A percentile compares a stretch with the other conserved stretches of the same genome.
phyloP scores from a whole-genome alignment of 2,329 filamentous ascomycete species.

The Cadophora luteo-olivacea region DNA sequence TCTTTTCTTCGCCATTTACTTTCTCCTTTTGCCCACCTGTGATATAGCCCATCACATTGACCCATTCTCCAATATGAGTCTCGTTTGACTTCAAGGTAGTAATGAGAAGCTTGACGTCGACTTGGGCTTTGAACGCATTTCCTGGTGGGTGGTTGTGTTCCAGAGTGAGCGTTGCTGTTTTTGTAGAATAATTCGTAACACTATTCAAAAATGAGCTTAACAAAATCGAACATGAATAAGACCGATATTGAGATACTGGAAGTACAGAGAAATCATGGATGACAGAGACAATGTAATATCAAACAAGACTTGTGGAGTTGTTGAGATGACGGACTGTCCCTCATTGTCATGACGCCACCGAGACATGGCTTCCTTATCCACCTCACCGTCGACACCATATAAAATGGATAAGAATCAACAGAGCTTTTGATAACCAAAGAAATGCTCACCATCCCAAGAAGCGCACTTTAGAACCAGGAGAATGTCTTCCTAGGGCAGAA shows the following conservation, averaged over 20 bases:
- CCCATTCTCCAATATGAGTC: conserved; percentile 78
- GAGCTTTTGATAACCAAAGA: not conserved
- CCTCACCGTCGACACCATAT: too few relatives aligned
- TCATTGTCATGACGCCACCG: not conserved
- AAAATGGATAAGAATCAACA: not conserved
- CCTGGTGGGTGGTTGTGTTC: conserved; percentile 68
- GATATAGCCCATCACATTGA: conserved; percentile 88
- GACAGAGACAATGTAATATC: too few relatives aligned
- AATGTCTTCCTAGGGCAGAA: conserved; percentile 38
- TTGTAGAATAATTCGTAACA: conserved; percentile 62
- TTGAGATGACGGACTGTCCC: not conserved
- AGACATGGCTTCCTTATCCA: not conserved
- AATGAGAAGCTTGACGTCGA: conserved; percentile 77
- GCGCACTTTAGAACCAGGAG: conserved; percentile 73
- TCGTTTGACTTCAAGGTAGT: conserved; percentile 67
- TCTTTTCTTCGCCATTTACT: conserved; percentile 43
- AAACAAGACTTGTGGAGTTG: not conserved
- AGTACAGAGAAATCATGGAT: not conserved
- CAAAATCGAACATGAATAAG: not conserved
- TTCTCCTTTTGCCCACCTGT: conserved; percentile 40
- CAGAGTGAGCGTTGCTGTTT: conserved; percentile 67
- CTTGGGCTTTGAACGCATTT: conserved; percentile 57
- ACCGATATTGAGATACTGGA: not conserved
- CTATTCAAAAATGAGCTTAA: conserved; percentile 48
- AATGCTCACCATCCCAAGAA: conserved; percentile 85